Conservation (phyloP, 305 asterid species). For the Fraxinus paxiana region DNA sequence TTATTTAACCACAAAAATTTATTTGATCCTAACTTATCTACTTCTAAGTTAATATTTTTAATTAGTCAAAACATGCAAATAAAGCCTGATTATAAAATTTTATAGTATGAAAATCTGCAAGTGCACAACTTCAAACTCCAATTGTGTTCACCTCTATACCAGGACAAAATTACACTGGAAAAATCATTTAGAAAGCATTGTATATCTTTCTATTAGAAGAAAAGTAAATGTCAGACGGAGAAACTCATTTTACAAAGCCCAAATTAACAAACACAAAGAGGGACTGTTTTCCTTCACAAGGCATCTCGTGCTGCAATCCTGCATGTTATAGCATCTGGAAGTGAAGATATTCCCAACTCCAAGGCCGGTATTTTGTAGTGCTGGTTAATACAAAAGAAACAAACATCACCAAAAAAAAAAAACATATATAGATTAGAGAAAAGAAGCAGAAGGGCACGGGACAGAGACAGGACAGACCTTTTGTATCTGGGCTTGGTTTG, state of each 20-base stretch:
- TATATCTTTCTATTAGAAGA: not conserved
- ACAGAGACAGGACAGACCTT: slow-evolving; percentile 42
- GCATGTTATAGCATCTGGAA: slow-evolving; percentile 72
- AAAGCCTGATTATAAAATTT: not conserved
- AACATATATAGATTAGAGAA: not conserved
- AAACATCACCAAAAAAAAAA: slow-evolving; percentile 13
- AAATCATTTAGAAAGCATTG: not conserved
- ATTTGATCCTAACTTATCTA: too few relatives aligned
- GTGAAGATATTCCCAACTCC: slow-evolving; percentile 74
- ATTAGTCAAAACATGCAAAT: not conserved
- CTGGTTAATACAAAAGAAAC: slow-evolving; percentile 33
- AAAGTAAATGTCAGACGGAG: not conserved
- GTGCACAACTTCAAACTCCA: not conserved
- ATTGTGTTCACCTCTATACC: not conserved
- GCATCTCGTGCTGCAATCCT: slow-evolving; percentile 88
- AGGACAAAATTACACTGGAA: slow-evolving; percentile 8
- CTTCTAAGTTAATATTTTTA: too few relatives aligned
- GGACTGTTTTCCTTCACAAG: slow-evolving; percentile 36
- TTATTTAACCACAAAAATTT: not conserved
- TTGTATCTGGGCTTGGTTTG: slow-evolving; percentile 65
- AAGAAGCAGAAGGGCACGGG: not conserved
- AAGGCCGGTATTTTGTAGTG: slow-evolving; percentile 63
- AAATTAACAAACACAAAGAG: slow-evolving; percentile 9
- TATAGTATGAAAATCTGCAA: not conserved
- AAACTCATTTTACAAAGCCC: not conserved